Base-by-base conservation (phyloP, 169 alveolate species). In the Cryptosporidium viatorum region DNA sequence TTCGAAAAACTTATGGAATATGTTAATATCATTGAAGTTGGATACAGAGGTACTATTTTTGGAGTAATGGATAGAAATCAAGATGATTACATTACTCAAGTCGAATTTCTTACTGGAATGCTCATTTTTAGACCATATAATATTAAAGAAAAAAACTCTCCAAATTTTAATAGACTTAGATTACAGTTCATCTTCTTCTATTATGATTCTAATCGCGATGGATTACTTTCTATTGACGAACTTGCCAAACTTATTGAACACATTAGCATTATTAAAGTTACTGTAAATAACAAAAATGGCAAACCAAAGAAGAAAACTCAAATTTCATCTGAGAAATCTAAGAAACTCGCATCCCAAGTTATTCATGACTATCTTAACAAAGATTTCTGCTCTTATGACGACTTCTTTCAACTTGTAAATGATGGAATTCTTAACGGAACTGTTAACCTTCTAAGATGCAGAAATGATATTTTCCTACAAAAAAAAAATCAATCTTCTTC, bases 21-120 rank as follows among this genome's bases (percentile, higher is more conserved):
- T 55, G 86, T 73, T 29, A 73, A 73, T 31, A 73, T 73, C 4
- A 73, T 73, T 29, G 86, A 73, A 58, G 71, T 73, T 58, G 86
- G 86, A 21, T 73, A 73, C 33, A 73, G 86, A 31, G 86, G 86
- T n/a, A 51, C 71, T 9, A 35, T 73, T n/a, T 73, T 73, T 73
- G 37, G 55, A 3, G 71, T 73, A 3, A 73, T 73, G 86, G 86
- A 73, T 35, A 51, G 86, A 16, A 73, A 73, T 37, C 86, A 73
- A 73, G 86, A 73, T 55, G 71, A 73, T 18, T 73, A 73, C 62
- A 55, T 73, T 31, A 73, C 86, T 16, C 71, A 73, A 37, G 71
- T 73, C 35, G 86, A 73, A 33, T 73, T 73, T 39, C 65, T 73
- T 33, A 23, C 86, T 31, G 86, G 86, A 55, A 73, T 73, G 86